Conservation (phyloP, 257 asterid genomes). For the Avicennia marina region DNA sequence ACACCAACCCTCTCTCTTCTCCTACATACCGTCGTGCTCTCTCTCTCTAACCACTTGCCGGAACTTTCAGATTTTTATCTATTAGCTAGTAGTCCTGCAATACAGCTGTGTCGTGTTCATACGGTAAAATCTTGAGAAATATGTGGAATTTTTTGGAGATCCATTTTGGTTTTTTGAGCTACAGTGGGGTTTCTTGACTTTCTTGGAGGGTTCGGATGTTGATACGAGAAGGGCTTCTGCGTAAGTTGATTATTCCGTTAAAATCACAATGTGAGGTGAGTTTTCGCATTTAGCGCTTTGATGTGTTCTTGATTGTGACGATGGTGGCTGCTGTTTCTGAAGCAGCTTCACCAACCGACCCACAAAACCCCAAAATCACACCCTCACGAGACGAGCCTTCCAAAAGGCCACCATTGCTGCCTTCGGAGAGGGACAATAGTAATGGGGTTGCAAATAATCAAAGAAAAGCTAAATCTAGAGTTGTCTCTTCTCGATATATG, state of each 20-base stretch:
- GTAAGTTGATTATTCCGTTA: conserved; percentile 28
- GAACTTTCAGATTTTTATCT: conserved; percentile 20
- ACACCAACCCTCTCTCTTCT: conserved; percentile 21
- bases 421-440: conserved; percentile 67
- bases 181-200: conserved; percentile 51
- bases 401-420: conserved; percentile 69
- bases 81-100: conserved; percentile 13
- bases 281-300: conserved; percentile 19
- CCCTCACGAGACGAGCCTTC: conserved; percentile 37
- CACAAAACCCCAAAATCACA: conserved; percentile 42
- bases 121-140: conserved; percentile 20
- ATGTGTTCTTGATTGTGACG: conserved; percentile 32
- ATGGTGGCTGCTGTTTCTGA: conserved; percentile 92
- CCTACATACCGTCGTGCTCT: too few relatives aligned
- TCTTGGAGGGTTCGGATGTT: conserved; percentile 33
- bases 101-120: background rate
- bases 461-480: conserved; percentile 69
- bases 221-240: conserved; percentile 31
- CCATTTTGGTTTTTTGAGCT: conserved; percentile 37
- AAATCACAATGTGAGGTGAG: conserved; percentile 48
- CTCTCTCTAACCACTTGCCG: conserved; percentile 36
- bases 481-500: conserved; percentile 77
- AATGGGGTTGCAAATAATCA: conserved; percentile 49
- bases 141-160: conserved; percentile 37
- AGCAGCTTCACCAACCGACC: conserved; percentile 59